Evolutionary conservation across 1,139 yeast species (phyloP), one percentile per base, ranked within the genome.

Genomic region (Suhomyces bolitotheri): DNA sequence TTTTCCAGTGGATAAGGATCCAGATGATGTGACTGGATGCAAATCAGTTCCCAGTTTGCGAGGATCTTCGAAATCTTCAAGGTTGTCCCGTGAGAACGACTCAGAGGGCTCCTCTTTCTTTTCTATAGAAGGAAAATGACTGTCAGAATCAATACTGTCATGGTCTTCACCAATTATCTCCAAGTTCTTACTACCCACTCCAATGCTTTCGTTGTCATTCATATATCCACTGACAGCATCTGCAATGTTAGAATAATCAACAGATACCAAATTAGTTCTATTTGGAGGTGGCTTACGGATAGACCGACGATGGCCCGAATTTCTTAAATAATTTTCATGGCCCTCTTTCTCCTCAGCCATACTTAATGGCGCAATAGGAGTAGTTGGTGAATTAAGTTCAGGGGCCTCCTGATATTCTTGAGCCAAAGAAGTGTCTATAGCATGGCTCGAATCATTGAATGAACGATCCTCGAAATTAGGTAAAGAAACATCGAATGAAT

Each of bases 1-100:
- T 26, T 51, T 63, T 1, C 71, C 72, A 0, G 72, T 66, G 1
- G 73, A 67, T 25, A 67, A 54, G 2, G 73, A 66, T 0, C 73
- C 73, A 1, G 61, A 44, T 0, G 73, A 65, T 2, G 40, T 48
- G 2, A 61, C 57, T 0, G 64, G 60, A 19, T 58, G 58, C 12
- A 59, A 39, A 1, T 54, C 60, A 19, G 33, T 31, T 6, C 33
- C 34, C 11, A 35, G 36, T 14, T 25, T 33, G 11, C 34, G 36
- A 6, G 44, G 45, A 5, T 43, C 51, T 19, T 45, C 43, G 34
- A 45, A 39, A 29, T 51, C 50, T 7, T 51, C 44, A n/a, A 53
- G 50, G 6, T 55, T 55, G 34, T 51, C 56, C 9, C 55, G 61
- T 28, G 47, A 51, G 4, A 56, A 43, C 20, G 12, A n/a, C 15